Evolutionary conservation across 2,329 filamentous ascomycete genomes (phyloP).

Genomic region (Ceratocystis variospora): DNA sequence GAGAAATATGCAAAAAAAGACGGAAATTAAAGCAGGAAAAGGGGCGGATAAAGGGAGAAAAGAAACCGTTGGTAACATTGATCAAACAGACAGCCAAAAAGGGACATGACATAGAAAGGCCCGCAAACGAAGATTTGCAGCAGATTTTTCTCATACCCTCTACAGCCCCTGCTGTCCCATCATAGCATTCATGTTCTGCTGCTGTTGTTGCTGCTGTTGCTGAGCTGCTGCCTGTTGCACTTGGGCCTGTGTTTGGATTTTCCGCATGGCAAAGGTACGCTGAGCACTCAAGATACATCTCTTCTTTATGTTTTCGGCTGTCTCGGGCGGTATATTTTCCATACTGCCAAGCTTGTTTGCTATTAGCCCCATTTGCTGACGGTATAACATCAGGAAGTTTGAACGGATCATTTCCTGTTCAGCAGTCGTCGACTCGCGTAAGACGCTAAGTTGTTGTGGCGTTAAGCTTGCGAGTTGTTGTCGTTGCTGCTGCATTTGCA

Average conservation of each 20-base stretch:
- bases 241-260: constrained; percentile 25
- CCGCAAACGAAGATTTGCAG: neutral
- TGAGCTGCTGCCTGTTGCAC: constrained; percentile 24
- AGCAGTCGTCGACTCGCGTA: constrained; percentile 21
- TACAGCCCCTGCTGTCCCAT: constrained; percentile 39
- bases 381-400: neutral
- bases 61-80: neutral
- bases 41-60: neutral
- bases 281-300: constrained; percentile 31
- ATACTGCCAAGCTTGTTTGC: constrained; percentile 30
- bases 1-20: neutral
- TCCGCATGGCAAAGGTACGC: constrained; percentile 26
- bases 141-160: constrained; percentile 18
- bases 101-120: neutral
- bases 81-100: constrained; percentile 1
- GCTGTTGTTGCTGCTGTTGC: neutral
- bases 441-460: constrained; percentile 23
- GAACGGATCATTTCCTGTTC: constrained; percentile 26
- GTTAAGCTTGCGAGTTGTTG: constrained; percentile 25
- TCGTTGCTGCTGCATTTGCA: constrained; percentile 26
- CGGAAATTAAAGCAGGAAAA: constrained; percentile 18
- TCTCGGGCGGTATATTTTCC: constrained; percentile 35
- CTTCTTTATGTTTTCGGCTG: constrained; percentile 33
- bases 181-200: constrained; percentile 40
- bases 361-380: constrained; percentile 26